Evolutionary conservation across 2,329 filamentous ascomycete genomes (phyloP).

Genomic region (Fusarium illudens): DNA sequence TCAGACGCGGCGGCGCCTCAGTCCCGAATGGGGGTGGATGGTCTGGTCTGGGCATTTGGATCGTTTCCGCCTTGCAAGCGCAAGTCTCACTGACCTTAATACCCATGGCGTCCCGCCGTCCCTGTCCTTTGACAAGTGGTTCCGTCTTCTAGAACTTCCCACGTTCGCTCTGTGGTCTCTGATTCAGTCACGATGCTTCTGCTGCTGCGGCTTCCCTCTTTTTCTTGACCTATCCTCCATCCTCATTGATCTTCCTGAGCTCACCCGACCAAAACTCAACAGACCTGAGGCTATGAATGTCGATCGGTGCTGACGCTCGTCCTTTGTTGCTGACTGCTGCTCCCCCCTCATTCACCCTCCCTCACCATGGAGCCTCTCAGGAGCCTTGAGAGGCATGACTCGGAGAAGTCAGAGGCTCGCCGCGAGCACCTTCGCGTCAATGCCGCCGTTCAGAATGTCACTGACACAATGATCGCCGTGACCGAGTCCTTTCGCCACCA

Average conservation of each 20-base stretch:
- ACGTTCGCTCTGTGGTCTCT: not conserved
- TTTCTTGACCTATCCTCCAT: not conserved
- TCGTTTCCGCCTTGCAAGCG: conserved; percentile 16
- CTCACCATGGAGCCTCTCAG: conserved; percentile 36
- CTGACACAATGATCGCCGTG: conserved; percentile 40
- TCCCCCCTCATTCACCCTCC: not conserved
- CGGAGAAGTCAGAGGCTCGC: conserved; percentile 36
- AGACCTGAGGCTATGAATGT: conserved; percentile 16
- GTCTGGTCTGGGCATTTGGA: conserved; percentile 7
- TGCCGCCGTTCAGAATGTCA: conserved; percentile 31
- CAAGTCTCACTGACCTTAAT: conserved; percentile 20
- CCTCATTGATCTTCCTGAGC: not conserved
- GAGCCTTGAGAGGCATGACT: conserved; percentile 25
- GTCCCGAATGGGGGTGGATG: conserved; percentile 6
- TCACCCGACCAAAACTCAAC: not conserved
- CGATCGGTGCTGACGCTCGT: conserved; percentile 13
- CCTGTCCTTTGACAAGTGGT: not conserved
- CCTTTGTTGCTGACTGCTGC: conserved; percentile 19
- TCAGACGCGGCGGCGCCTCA: conserved; percentile 15
- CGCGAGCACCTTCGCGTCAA: conserved; percentile 25
- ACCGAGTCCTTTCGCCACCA: conserved; percentile 41
- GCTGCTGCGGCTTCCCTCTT: not conserved
- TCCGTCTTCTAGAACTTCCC: not conserved
- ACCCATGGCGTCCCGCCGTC: conserved; percentile 7
- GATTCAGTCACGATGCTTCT: conserved; percentile 17